These are phyloP conservation scores for Cadophora luteo-olivacea DNA, from an alignment of 2,329 filamentous ascomycete species.

Conservation along the genomic window DNA sequence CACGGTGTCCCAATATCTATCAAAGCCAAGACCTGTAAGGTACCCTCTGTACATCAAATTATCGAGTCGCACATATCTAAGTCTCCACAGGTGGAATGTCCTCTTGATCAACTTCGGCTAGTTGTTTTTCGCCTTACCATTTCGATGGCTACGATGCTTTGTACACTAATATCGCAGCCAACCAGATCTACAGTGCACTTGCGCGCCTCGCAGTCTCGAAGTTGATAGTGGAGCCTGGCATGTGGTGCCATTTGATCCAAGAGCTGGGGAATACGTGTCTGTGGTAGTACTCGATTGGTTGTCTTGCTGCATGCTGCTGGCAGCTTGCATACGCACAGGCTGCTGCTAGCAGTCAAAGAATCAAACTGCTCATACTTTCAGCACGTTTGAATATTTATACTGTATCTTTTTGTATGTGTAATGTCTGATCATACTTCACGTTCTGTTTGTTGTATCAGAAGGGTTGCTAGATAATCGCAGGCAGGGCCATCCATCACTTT, in stretches of 20 bases:
- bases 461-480: too few relatives aligned
- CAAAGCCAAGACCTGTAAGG: background rate
- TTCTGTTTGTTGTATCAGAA: too few relatives aligned
- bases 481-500: too few relatives aligned
- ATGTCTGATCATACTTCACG: too few relatives aligned
- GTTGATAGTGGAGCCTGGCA: background rate
- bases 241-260: background rate
- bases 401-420: background rate
- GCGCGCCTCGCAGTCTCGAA: background rate
- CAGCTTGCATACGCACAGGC: background rate
- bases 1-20: slow-evolving; percentile 1
- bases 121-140: background rate
- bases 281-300: background rate
- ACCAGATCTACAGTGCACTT: background rate
- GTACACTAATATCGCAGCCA: background rate
- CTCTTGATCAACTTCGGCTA: background rate
- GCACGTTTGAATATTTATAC: background rate
- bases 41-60: background rate
- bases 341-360: background rate
- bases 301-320: background rate
- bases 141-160: background rate
- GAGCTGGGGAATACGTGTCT: background rate
- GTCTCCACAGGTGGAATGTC: background rate
- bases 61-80: background rate
- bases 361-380: background rate